Evolutionary conservation across 2,329 filamentous ascomycete species (phyloP).

Genomic region (Pseudogymnoascus sp.): DNA sequence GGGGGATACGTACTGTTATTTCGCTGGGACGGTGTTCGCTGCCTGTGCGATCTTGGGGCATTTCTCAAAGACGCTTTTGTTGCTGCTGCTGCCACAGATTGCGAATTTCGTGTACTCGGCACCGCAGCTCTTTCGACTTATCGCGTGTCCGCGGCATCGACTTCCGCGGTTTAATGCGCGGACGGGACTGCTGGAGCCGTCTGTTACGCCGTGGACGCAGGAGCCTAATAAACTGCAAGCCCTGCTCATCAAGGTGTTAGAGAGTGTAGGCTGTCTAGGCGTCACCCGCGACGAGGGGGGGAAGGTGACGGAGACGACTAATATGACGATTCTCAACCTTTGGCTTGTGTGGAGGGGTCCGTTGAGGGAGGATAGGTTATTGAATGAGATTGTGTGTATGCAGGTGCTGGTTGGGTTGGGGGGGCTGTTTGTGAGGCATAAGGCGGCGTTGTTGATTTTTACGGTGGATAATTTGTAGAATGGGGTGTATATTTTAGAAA

Average conservation of each 20-base stretch:
- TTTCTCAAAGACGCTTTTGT: conserved; percentile 91
- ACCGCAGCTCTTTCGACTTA: conserved; percentile 81
- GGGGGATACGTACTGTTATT: conserved; percentile 98
- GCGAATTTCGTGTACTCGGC: conserved; percentile 94
- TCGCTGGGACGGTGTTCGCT: conserved; percentile 97
- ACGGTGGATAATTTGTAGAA: conserved; percentile 69
- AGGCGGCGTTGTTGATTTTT: conserved; percentile 80
- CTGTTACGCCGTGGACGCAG: conserved; percentile 67
- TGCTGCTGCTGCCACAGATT: conserved; percentile 86
- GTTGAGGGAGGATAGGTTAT: conserved; percentile 76
- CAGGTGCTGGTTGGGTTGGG: conserved; percentile 71
- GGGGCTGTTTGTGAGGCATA: conserved; percentile 79
- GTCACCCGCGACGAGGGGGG: conserved; percentile 62
- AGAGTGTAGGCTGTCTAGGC: conserved; percentile 37
- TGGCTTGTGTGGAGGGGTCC: conserved; percentile 96
- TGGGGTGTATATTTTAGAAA: not conserved
- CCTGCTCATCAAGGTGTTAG: conserved; percentile 47
- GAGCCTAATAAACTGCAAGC: conserved; percentile 67
- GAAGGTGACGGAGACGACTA: conserved; percentile 70
- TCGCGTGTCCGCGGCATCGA: conserved; percentile 89
- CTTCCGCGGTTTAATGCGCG: conserved; percentile 81
- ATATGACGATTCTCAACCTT: conserved; percentile 88
- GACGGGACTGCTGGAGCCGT: conserved; percentile 79
- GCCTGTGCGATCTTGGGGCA: conserved; percentile 94
- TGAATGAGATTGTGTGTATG: conserved; percentile 70